These are phyloP conservation scores for Pythium rhizo-oryzae DNA, from an alignment of 352 stramenopile species.

Conservation along the genomic window DNA sequence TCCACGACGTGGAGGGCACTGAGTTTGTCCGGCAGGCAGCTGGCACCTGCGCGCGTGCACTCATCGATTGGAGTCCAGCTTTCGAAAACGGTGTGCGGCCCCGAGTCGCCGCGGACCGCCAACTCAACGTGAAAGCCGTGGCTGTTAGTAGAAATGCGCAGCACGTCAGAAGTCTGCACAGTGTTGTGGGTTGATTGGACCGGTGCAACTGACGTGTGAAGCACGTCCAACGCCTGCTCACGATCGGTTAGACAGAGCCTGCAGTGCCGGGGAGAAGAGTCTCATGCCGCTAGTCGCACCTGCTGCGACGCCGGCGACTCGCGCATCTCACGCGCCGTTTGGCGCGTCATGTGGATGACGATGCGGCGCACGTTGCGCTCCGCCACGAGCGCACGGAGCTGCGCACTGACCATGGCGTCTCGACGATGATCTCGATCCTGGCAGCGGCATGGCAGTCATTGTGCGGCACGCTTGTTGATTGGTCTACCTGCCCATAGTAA, in stretches of 20 bases:
- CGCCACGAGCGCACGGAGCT: slow-evolving; percentile 22
- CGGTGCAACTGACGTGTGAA: not conserved
- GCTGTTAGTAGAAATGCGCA: not conserved
- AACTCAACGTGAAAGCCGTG: slow-evolving; percentile 19
- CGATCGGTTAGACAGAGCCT: not conserved
- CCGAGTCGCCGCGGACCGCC: not conserved
- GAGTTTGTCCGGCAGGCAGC: not conserved
- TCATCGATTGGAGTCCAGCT: not conserved
- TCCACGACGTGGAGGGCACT: slow-evolving; percentile 4
- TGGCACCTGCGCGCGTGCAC: not conserved
- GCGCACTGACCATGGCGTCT: not conserved
- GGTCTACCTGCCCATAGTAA: not conserved
- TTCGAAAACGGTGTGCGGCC: not conserved
- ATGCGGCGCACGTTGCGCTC: slow-evolving; percentile 54
- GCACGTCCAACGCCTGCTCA: slow-evolving; percentile 1
- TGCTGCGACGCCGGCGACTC: slow-evolving; percentile 17
- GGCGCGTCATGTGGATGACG: slow-evolving; percentile 42
- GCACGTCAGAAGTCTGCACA: not conserved
- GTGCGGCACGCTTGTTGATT: no score
- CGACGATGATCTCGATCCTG: no score
- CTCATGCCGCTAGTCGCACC: slow-evolving; percentile 14
- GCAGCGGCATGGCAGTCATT: no score
- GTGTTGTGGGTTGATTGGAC: no score
- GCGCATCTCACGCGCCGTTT: slow-evolving; percentile 14
- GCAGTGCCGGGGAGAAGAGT: not conserved